Percentiles rank a stretch among this genome's conserved stretches.
Evolutionary conservation across 352 stramenopile genomes (phyloP).

Genomic region (Globisporangium solare): DNA sequence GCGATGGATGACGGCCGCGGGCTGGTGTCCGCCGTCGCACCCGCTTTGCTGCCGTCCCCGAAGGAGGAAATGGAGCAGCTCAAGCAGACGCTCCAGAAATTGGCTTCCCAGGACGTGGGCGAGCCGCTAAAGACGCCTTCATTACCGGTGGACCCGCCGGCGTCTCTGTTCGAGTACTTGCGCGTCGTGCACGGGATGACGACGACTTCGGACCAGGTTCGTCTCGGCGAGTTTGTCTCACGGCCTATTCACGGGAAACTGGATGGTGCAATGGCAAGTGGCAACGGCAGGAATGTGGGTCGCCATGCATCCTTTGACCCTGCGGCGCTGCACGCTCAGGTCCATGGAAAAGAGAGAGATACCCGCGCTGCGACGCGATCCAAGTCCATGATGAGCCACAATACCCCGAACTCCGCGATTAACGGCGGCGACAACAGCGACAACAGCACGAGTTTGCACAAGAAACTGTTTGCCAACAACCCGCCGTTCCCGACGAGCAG

Average conservation of each 20-base stretch:
- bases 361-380: conserved; percentile 8
- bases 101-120: conserved; percentile 34
- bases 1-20: conserved; percentile 11
- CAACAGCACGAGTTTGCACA: neutral
- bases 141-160: conserved; percentile 7
- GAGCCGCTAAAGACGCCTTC: neutral
- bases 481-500: no score
- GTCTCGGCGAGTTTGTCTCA: conserved; percentile 17
- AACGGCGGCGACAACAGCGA: conserved; percentile 1
- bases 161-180: conserved; percentile 20
- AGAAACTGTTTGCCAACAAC: neutral
- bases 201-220: conserved; percentile 17
- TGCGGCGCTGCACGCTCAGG: conserved; percentile 10
- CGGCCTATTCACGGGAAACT: conserved; percentile 8
- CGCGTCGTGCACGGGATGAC: conserved; percentile 20
- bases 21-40: conserved; percentile 6
- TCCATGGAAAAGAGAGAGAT: conserved; percentile 7
- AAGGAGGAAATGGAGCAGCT: conserved; percentile 64
- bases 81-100: conserved; percentile 64
- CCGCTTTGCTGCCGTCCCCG: conserved; percentile 22
- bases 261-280: neutral
- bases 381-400: conserved; percentile 15
- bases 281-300: neutral
- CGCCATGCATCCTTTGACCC: conserved; percentile 22
- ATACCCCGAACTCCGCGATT: neutral